These are phyloP conservation scores for Zygosaccharomyces pseudorouxii DNA, from an alignment of 805 yeast genomes.

Conservation along the genomic window DNA sequence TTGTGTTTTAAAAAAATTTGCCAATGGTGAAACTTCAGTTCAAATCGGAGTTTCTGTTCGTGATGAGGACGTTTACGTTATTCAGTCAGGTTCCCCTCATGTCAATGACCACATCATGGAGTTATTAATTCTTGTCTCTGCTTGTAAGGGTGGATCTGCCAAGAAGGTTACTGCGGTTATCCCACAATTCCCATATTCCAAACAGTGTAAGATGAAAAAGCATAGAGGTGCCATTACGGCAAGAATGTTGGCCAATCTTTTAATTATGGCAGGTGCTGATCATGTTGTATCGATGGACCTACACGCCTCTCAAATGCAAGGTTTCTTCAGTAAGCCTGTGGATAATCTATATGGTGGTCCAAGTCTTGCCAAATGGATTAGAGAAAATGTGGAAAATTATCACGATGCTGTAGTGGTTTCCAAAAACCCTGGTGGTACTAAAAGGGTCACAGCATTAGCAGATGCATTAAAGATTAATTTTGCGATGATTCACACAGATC, in stretches of 20 bases:
- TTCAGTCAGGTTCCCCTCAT: slow-evolving; percentile 85
- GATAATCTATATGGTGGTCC: slow-evolving; percentile 97
- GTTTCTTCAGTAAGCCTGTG: slow-evolving; percentile 94
- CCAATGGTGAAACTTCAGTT: slow-evolving; percentile 96
- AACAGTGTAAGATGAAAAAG: slow-evolving; percentile 97
- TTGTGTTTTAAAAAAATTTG: slow-evolving; percentile 82
- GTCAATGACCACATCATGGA: slow-evolving; percentile 96
- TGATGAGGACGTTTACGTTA: slow-evolving; percentile 93
- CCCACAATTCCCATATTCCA: slow-evolving; percentile 96
- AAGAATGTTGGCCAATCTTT: slow-evolving; percentile 90
- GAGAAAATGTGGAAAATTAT: slow-evolving; percentile 81
- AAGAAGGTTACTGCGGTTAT: slow-evolving; percentile 91
- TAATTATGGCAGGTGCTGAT: slow-evolving; percentile 98
- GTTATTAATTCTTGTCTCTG: slow-evolving; percentile 83
- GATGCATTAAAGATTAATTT: slow-evolving; percentile 92
- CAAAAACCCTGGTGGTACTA: slow-evolving; percentile 99
- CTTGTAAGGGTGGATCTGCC: slow-evolving; percentile 98
- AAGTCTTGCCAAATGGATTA: slow-evolving; percentile 92
- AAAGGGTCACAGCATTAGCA: slow-evolving; percentile 96
- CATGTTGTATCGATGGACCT: slow-evolving; percentile 97
- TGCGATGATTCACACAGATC: slow-evolving; percentile 98
- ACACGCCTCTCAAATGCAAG: slow-evolving; percentile 98
- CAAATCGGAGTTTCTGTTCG: slow-evolving; percentile 92
- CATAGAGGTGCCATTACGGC: slow-evolving; percentile 99
- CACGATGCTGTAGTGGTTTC: slow-evolving; percentile 91